Evolutionary conservation across 1,284 basidiomycete species (phyloP).

Genomic region (Coniophora puteana): DNA sequence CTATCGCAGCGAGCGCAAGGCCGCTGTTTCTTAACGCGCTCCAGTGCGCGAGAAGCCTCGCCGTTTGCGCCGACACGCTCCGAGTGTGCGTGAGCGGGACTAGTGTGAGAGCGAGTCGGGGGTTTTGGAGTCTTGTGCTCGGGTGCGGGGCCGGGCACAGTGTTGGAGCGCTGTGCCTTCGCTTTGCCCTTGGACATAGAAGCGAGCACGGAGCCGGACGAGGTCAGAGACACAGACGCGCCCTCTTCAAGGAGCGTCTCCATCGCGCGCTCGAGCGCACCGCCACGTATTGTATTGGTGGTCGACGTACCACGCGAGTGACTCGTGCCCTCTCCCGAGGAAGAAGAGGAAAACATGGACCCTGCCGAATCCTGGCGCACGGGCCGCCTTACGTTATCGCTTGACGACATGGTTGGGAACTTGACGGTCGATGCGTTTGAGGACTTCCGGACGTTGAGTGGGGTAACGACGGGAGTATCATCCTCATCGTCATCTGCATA

Average conservation of each 20-base stretch:
- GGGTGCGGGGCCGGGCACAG: constrained; percentile 37
- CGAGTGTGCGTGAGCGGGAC: constrained; percentile 35
- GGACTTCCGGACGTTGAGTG: constrained; percentile 30
- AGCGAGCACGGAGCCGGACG: constrained; percentile 26
- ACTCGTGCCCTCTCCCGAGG: constrained; percentile 14
- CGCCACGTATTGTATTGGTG: constrained; percentile 20
- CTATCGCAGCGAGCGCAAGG: constrained; percentile 67
- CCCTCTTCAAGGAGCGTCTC: constrained; percentile 47
- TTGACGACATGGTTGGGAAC: constrained; percentile 14
- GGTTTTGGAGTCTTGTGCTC: constrained; percentile 45
- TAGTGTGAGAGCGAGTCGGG: constrained; percentile 52
- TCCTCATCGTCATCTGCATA: constrained; percentile 49
- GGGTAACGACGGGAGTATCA: constrained; percentile 30
- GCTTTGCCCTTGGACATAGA: constrained; percentile 26
- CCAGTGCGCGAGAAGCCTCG: constrained; percentile 17
- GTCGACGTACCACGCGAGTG: constrained; percentile 28
- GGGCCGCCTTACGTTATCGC: too few relatives aligned
- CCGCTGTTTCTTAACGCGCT: constrained; percentile 31
- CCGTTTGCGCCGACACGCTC: constrained; percentile 23
- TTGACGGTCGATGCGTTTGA: constrained; percentile 23
- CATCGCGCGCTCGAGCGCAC: constrained; percentile 43
- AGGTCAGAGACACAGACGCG: constrained; percentile 23
- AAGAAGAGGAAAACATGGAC: constrained; percentile 17
- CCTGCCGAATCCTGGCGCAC: constrained; percentile 23
- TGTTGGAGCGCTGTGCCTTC: constrained; percentile 40